Conservation (phyloP, 2,329 filamentous ascomycete genomes). For the Colletotrichum sp. region DNA sequence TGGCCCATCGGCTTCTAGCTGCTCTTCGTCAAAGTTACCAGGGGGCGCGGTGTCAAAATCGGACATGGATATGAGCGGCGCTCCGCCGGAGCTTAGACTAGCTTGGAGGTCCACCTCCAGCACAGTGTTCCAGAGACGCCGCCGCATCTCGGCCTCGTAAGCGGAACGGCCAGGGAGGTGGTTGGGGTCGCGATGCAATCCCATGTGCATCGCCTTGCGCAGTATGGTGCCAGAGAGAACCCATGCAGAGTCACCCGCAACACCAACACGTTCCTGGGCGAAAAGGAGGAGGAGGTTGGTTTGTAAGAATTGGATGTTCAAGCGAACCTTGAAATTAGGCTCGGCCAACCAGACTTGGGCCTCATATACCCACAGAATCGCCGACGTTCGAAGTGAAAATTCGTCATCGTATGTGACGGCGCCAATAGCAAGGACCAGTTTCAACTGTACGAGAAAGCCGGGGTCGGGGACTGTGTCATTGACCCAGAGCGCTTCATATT, state of each 20-base stretch:
- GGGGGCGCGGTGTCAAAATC: slow-evolving; percentile 57
- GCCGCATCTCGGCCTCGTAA: slow-evolving; percentile 50
- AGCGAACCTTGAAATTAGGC: slow-evolving; percentile 56
- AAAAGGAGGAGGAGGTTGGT: slow-evolving; percentile 47
- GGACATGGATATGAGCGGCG: slow-evolving; percentile 46
- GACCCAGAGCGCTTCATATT: slow-evolving; percentile 58
- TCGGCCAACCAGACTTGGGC: slow-evolving; percentile 59
- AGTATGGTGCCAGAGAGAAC: slow-evolving; percentile 49
- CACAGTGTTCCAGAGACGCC: slow-evolving; percentile 58
- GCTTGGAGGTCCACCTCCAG: slow-evolving; percentile 52
- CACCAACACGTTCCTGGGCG: slow-evolving; percentile 39
- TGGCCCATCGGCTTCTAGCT: slow-evolving; percentile 39
- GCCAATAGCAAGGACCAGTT: slow-evolving; percentile 64
- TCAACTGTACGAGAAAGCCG: slow-evolving; percentile 60
- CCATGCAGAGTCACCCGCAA: slow-evolving; percentile 54
- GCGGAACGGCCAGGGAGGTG: slow-evolving; percentile 36
- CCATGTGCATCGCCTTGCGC: slow-evolving; percentile 53
- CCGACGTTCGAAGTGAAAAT: slow-evolving; percentile 54
- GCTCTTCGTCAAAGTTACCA: slow-evolving; percentile 54
- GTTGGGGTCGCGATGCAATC: slow-evolving; percentile 54
- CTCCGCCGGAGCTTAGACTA: slow-evolving; percentile 49
- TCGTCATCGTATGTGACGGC: slow-evolving; percentile 52
- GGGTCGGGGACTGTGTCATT: slow-evolving; percentile 31
- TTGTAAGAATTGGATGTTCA: slow-evolving; percentile 58
- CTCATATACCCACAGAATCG: slow-evolving; percentile 63